Evolutionary conservation across 345 rosid species (phyloP).

Genomic region (Psidium guajava): DNA sequence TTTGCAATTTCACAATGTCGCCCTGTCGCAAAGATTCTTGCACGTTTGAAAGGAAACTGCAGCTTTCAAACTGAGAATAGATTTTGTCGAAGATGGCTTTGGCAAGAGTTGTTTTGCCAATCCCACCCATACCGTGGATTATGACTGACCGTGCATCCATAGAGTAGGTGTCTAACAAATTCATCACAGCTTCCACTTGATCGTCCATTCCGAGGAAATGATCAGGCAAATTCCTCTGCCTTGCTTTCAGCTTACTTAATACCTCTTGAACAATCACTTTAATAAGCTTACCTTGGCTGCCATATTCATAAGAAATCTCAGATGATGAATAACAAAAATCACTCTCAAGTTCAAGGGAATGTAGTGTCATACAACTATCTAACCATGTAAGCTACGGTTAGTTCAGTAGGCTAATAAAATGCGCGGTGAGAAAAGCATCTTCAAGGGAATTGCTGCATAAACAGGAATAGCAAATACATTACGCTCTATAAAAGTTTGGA

Average conservation of each 20-base stretch:
- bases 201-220: not conserved
- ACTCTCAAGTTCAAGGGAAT: not conserved
- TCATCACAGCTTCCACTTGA: not conserved
- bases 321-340: not conserved
- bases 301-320: not conserved
- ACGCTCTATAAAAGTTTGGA: not conserved
- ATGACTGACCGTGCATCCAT: not conserved
- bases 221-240: not conserved
- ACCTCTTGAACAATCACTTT: not conserved
- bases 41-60: not conserved
- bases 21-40: not conserved
- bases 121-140: conserved; percentile 4
- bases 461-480: not conserved
- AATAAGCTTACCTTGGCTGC: not conserved
- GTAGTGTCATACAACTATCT: not conserved
- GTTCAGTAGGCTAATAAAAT: not conserved
- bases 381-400: not conserved
- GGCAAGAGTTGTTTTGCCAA: conserved; percentile 2
- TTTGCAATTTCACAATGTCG: not conserved
- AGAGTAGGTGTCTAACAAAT: not conserved
- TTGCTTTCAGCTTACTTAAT: not conserved
- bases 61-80: not conserved
- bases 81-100: not conserved
- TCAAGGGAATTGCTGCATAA: not conserved
- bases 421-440: not conserved